Evolutionary conservation across 2,329 filamentous ascomycete genomes (phyloP).

Genomic region (Aspergillus amoenus): DNA sequence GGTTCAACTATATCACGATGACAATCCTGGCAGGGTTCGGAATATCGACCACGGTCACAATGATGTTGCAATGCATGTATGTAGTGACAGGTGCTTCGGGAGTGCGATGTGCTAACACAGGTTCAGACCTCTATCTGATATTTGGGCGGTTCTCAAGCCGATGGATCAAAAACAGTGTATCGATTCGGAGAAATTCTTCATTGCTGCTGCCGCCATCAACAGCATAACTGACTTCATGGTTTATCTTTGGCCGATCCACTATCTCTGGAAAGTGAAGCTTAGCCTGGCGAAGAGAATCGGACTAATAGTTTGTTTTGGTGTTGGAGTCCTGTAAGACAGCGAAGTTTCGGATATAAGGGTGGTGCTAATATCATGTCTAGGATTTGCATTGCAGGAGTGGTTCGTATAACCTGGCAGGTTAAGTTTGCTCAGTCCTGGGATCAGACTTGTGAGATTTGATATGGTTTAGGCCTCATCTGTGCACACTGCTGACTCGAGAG

Average conservation of each 20-base stretch:
- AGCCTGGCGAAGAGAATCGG: conserved; percentile 1
- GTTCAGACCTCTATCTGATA: not conserved
- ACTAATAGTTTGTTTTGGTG: conserved; percentile 5
- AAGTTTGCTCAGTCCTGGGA: conserved; percentile 8
- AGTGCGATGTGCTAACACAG: not conserved
- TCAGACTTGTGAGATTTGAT: not conserved
- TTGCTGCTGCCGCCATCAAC: conserved; percentile 2
- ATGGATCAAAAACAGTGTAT: conserved; percentile 3
- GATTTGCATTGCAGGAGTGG: conserved; percentile 4
- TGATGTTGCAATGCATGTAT: conserved; percentile 4
- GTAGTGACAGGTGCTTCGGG: not conserved
- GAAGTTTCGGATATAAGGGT: not conserved
- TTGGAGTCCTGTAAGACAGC: conserved; percentile 4
- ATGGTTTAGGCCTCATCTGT: not conserved
- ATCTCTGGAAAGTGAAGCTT: conserved; percentile 6
- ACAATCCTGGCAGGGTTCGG: not conserved
- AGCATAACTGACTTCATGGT: conserved; percentile 5
- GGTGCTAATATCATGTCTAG: not conserved
- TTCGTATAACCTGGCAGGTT: conserved; percentile 8
- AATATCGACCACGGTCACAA: not conserved
- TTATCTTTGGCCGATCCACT: conserved; percentile 9
- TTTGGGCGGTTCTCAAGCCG: conserved; percentile 1
- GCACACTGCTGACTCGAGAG: not conserved
- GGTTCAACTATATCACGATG: conserved; percentile 3
- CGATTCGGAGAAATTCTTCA: conserved; percentile 1